Base-by-base conservation (phyloP, 768 basidiomycete species). In the Naganishia onofrii region DNA sequence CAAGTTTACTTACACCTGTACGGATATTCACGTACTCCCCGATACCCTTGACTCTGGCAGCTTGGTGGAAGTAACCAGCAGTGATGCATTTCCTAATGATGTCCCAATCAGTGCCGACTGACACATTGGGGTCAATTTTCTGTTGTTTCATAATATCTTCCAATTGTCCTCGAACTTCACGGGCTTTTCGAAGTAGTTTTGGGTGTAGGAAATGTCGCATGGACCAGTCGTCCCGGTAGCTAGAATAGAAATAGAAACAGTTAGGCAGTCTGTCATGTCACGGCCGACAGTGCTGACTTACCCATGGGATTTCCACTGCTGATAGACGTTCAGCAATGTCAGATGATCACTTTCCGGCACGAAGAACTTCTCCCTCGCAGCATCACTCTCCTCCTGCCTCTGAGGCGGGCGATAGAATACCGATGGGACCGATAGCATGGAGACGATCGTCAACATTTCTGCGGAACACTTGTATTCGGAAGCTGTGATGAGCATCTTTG, bases 71-170 rank as follows among this genome's bases (percentile, higher is more conserved):
- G 82, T 97, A 99, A 34, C 95, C 95, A 32, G 95, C 90, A 44
- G 92, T 89, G 74, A 99, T 98, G 1, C 93, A 92, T 87, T 95
- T 98, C 79, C 94, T 93, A 73, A 97, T 84, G 28, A 94, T 82
- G 76, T 99, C 96, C 82, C 93, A 98, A 78, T 98, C 93, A 0
- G 94, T 97, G 8, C 95, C 95, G 46, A 88, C 89, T 6, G 93
- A 92, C 74, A 92, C 86, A 26, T 92, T 81, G 19, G 56, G 36
- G 57, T 90, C 91, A 90, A 98, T 92, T 84, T 97, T 97, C 82
- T 97, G 94, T 81, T 91, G 90, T 77, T 96, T 95, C 93, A 97
- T 97, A 81, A 99, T 98, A 77, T 99, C 96, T 78, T 97, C 94
- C 19, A 99, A 86, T 83, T 99, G 96, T 2, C 86, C 87, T 34